Base-by-base conservation (phyloP, 2,329 filamentous ascomycete genomes). In the Alternaria sp. region DNA sequence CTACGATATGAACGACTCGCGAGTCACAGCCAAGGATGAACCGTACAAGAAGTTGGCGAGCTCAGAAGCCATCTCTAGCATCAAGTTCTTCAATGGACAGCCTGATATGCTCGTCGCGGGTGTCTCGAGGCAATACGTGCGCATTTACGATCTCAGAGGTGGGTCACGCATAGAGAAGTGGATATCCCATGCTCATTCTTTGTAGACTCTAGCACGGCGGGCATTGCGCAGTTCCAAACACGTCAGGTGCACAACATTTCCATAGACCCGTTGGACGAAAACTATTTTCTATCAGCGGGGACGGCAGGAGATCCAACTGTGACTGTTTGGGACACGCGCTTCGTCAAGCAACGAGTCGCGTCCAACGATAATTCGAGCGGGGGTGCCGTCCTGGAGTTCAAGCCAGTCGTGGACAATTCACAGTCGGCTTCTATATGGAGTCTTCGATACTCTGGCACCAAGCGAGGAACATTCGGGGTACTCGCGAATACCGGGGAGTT, bases 131-230 rank as follows among this genome's bases (percentile, higher is more conserved):
- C 88, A 92, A 67, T 92, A 90, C 41, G 85, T 96, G 49, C 86
- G 91, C 15, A 87, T 95, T 26, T 93, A 94, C 71, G 93, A 96
- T 79, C 83, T 96, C 55, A 84, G 93, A 85, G 91, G 91, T 92
- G 81, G 70, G 79, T 74, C 20, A 25, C 8, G 15, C 61, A 80
- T 77, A 26, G 28, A 79, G n/a, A 47, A 64, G 26, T 28, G 44
- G 33, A 41, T 6, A 26, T 18, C 25, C 18, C 47, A 18, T 54
- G 20, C 64, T 78, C 49, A 78, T 58, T n/a, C 15, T 23, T 2
- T 26, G 41, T 54, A 80, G 81, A 81, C 49, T 77, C 79, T 20
- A 74, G 70, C 15, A 85, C 60, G 75, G 84, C 72, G 55, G 73
- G 86, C 33, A 82, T 83, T 14, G 82, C 84, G 20, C 83, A 84